Percentiles rank a stretch among this genome's conserved stretches.
Evolutionary conservation across 176 grass and related monocot genomes (phyloP).

Genomic region (Phoenix dactylifera): DNA sequence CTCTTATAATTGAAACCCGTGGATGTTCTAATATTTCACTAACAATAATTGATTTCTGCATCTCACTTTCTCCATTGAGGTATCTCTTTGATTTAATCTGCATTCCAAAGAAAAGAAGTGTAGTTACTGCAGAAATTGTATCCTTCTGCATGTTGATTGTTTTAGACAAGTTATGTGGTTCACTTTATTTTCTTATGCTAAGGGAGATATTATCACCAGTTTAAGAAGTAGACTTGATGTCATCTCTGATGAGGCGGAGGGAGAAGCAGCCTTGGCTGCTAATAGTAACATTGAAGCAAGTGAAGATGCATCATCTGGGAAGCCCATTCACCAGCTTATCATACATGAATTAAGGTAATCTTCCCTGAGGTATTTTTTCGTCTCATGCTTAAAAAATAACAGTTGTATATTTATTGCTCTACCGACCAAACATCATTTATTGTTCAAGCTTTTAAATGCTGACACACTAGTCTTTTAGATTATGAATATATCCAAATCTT

Average conservation of each 20-base stretch:
- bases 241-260: constrained; percentile 65
- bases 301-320: constrained; percentile 32
- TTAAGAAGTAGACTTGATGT: constrained; percentile 79
- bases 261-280: constrained; percentile 15
- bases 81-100: too few relatives aligned
- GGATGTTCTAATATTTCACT: too few relatives aligned
- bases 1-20: too few relatives aligned
- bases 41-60: too few relatives aligned
- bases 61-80: too few relatives aligned
- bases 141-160: not conserved
- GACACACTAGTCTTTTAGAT: too few relatives aligned
- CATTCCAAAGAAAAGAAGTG: too few relatives aligned
- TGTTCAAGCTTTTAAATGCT: too few relatives aligned
- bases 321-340: constrained; percentile 34
- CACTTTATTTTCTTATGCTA: constrained; percentile 3
- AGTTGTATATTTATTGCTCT: not conserved
- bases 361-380: not conserved
- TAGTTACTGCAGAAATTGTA: not conserved
- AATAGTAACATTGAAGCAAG: constrained; percentile 1
- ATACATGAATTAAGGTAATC: constrained; percentile 69
- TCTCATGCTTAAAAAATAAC: not conserved
- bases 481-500: too few relatives aligned
- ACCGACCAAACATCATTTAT: too few relatives aligned
- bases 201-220: constrained; percentile 65
- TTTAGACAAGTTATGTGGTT: constrained; percentile 9